Evolutionary conservation across 257 asterid genomes (phyloP).

Genomic region (Solanum chmielewskii): DNA sequence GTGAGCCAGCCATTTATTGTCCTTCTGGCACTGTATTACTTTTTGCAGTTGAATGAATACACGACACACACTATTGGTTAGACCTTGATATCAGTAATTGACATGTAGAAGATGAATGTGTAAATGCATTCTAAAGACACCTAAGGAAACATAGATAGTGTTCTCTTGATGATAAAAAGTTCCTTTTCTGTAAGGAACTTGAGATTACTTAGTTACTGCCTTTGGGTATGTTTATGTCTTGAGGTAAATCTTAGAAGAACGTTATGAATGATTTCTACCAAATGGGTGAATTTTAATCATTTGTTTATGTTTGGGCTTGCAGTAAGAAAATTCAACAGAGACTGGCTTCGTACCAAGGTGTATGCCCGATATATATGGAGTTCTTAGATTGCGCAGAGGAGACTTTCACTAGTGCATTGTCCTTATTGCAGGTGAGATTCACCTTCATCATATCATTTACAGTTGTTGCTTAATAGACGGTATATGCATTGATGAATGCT

Average conservation of each 20-base stretch:
- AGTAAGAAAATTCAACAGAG: constrained; percentile 91
- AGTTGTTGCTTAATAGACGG: not conserved
- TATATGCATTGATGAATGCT: not conserved
- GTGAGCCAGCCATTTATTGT: not conserved
- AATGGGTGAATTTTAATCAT: not conserved
- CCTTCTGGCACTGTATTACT: not conserved
- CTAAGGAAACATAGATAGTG: not conserved
- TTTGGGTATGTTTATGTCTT: not conserved
- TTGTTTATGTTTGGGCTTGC: constrained; percentile 14
- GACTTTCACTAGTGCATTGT: constrained; percentile 62
- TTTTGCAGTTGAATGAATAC: not conserved
- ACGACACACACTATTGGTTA: not conserved
- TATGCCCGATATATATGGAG: constrained; percentile 83
- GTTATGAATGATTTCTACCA: not conserved
- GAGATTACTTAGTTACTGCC: not conserved
- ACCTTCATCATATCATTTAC: not conserved
- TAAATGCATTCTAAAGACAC: not conserved
- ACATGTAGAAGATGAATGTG: not conserved
- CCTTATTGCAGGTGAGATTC: constrained; percentile 48
- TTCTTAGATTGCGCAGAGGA: constrained; percentile 78
- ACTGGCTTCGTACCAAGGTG: constrained; percentile 89
- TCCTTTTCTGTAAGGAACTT: not conserved
- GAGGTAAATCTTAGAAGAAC: not conserved
- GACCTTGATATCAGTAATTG: not conserved
- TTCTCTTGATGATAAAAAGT: not conserved